A percentile compares a stretch with the other conserved stretches of the same genome.
Conservation (phyloP, 352 stramenopile species). For the Globisporangium cederbergense region DNA sequence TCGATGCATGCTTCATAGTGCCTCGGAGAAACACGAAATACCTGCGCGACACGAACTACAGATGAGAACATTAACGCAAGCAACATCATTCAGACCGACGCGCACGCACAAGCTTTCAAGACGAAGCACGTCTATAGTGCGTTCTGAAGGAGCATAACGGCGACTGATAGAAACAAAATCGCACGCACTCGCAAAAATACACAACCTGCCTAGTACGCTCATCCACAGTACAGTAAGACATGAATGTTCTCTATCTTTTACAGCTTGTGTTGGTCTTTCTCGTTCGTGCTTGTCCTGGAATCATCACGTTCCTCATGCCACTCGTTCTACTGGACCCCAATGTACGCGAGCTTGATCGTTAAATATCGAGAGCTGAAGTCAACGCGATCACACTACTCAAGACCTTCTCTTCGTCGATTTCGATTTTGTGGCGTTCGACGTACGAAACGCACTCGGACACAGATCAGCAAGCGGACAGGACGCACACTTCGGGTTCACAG, state of each 20-base stretch:
- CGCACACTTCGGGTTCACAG: conserved; percentile 49
- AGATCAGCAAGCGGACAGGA: conserved; percentile 43
- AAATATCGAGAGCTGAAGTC: background rate
- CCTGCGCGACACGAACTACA: background rate
- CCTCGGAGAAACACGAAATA: background rate
- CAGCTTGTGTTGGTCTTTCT: too few relatives aligned
- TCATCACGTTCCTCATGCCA: background rate
- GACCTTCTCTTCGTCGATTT: conserved; percentile 4
- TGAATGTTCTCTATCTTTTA: background rate
- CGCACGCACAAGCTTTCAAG: background rate
- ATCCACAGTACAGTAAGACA: conserved; percentile 5
- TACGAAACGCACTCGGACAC: conserved; percentile 48
- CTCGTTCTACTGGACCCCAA: too few relatives aligned
- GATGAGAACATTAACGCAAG: background rate
- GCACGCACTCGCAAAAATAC: background rate
- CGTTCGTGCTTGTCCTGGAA: background rate
- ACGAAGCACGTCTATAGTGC: background rate
- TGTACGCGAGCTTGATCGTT: background rate
- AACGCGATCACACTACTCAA: background rate
- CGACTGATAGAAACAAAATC: background rate
- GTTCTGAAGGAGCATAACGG: background rate
- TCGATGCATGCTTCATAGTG: conserved; percentile 23
- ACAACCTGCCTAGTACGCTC: too few relatives aligned
- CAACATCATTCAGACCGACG: background rate
- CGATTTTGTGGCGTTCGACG: conserved; percentile 16